Percentiles rank a stretch among this genome's conserved stretches.
Conservation (phyloP, 129 eudicot genomes). For the Gnaphalium uliginosum region DNA sequence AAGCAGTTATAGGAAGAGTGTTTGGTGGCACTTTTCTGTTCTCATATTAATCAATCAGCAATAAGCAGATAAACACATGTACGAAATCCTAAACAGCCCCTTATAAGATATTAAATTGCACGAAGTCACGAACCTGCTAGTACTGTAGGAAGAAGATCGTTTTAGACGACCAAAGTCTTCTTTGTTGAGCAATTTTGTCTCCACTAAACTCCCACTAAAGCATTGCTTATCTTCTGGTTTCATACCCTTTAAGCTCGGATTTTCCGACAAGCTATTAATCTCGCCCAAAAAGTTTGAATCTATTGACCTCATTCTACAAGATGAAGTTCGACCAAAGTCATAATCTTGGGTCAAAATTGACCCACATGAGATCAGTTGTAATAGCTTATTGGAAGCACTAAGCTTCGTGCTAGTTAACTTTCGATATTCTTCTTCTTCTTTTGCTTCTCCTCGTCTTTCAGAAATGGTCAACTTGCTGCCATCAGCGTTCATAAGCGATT, state of each 20-base stretch:
- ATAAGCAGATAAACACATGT: too few species aligned
- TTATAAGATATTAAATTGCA: too few species aligned
- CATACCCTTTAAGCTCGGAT: too few species aligned
- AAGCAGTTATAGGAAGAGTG: too few species aligned
- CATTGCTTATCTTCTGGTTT: constrained; percentile 62
- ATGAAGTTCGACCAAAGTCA: constrained; percentile 54
- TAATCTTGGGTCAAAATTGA: constrained; percentile 68
- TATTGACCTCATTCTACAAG: constrained; percentile 56
- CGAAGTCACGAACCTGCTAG: constrained; percentile 48
- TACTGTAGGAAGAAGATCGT: constrained; percentile 63
- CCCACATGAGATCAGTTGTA: constrained; percentile 81
- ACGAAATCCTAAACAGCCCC: too few species aligned
- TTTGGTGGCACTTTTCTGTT: too few species aligned
- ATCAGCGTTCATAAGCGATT: constrained; percentile 68
- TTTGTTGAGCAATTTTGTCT: constrained; percentile 36
- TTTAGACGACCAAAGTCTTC: constrained; percentile 48
- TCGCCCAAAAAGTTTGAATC: constrained; percentile 59
- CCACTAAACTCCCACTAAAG: constrained; percentile 33
- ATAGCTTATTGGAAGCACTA: constrained; percentile 57
- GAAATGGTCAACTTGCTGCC: constrained; percentile 54
- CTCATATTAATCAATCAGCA: too few species aligned
- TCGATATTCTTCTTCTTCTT: constrained; percentile 12
- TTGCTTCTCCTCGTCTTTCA: constrained; percentile 33
- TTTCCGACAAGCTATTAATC: constrained; percentile 51
- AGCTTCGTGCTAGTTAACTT: constrained; percentile 46